These are phyloP conservation scores for Candida andamanensis DNA, from an alignment of 805 yeast species.

Conservation along the genomic window DNA sequence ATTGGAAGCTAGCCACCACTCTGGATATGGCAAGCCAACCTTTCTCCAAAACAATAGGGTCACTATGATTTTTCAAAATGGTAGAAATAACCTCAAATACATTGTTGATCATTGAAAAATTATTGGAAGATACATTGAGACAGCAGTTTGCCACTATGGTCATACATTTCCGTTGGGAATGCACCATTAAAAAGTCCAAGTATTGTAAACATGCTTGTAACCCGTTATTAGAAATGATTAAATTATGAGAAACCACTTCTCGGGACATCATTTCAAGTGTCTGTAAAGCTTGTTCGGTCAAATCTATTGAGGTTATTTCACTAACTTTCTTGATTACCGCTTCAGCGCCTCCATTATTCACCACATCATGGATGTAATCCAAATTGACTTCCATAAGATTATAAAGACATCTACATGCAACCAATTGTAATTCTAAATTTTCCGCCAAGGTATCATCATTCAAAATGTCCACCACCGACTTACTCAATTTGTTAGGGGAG, in stretches of 20 bases:
- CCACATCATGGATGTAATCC: conserved; percentile 57
- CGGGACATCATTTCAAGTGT: conserved; percentile 65
- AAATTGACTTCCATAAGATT: conserved; percentile 73
- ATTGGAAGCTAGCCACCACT: conserved; percentile 46
- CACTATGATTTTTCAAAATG: conserved; percentile 52
- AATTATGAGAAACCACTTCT: conserved; percentile 42
- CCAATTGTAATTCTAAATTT: conserved; percentile 74
- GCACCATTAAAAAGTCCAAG: conserved; percentile 83
- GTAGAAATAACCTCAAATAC: conserved; percentile 57
- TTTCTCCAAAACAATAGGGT: conserved; percentile 54
- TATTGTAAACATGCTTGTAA: conserved; percentile 62
- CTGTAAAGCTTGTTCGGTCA: conserved; percentile 87
- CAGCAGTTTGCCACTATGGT: conserved; percentile 69
- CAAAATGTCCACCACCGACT: conserved; percentile 52
- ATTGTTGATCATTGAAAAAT: conserved; percentile 46
- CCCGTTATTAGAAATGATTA: conserved; percentile 55
- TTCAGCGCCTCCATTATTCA: conserved; percentile 60
- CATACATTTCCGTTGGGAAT: conserved; percentile 81
- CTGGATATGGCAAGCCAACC: conserved; percentile 63
- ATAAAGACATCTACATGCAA: conserved; percentile 78
- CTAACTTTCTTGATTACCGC: conserved; percentile 59
- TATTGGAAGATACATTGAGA: conserved; percentile 37
- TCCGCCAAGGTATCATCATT: conserved; percentile 52
- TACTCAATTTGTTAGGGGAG: conserved; percentile 54
- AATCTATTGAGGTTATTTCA: conserved; percentile 79